Evolutionary conservation across 148 eudicot species (phyloP).

Genomic region (Rhododendron mucronatum): DNA sequence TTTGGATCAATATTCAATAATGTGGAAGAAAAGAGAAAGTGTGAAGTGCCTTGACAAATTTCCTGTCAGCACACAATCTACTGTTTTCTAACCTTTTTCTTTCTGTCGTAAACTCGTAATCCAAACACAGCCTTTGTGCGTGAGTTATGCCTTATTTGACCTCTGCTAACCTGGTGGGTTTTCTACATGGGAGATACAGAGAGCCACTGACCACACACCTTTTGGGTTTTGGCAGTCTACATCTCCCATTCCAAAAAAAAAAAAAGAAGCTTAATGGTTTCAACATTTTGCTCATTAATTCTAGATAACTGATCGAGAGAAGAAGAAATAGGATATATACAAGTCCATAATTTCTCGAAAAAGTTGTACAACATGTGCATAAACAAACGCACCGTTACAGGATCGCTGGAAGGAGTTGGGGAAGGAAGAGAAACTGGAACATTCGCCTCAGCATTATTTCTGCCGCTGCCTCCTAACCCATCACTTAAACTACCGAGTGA

Average conservation of each 20-base stretch:
- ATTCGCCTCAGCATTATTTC: slow-evolving; percentile 25
- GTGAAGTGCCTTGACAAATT: not conserved
- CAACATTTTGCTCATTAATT: not conserved
- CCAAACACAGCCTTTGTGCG: not conserved
- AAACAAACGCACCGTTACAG: slow-evolving; percentile 94
- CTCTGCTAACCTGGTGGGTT: not conserved
- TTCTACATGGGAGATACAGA: not conserved
- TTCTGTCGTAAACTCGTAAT: not conserved
- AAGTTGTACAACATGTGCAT: slow-evolving; percentile 38
- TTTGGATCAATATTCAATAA: not conserved
- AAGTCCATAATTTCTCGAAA: slow-evolving; percentile 21
- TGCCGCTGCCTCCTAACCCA: slow-evolving; percentile 19
- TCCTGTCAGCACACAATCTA: not conserved
- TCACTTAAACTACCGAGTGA: slow-evolving; percentile 29
- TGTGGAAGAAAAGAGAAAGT: not conserved
- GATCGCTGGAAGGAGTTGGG: slow-evolving; percentile 87
- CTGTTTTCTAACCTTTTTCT: not conserved
- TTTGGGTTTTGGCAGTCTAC: not conserved
- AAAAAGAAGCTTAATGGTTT: not conserved
- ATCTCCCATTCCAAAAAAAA: not conserved
- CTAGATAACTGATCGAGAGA: not conserved
- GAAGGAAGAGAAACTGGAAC: slow-evolving; percentile 94
- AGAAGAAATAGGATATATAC: not conserved
- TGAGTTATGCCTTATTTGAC: not conserved
- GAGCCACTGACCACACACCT: not conserved